phyloP scores from a whole-genome alignment of 495 filamentous ascomycete genomes.

The Podospora sp. region DNA sequence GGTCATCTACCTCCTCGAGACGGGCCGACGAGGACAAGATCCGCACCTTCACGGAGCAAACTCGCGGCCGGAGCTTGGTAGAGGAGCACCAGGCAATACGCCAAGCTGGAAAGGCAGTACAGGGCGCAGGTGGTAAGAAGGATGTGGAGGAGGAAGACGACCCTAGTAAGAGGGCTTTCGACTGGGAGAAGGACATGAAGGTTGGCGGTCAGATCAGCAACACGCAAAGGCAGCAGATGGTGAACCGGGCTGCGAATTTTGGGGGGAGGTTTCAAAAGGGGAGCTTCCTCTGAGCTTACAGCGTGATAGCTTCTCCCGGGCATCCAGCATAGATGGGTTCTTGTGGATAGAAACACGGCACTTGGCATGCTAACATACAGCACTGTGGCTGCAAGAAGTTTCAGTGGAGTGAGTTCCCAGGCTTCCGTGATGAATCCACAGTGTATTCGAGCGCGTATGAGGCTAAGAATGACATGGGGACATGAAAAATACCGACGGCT shows the following conservation, averaged over 20 bases:
- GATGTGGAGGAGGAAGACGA: conserved; percentile 81
- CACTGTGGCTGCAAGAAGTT: too few relatives aligned
- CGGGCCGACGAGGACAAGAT: conserved; percentile 44
- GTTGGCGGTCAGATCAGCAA: conserved; percentile 71
- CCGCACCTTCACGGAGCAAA: conserved; percentile 45
- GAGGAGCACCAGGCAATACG: conserved; percentile 57
- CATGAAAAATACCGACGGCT: too few relatives aligned
- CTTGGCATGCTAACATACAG: not conserved
- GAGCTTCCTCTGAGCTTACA: conserved; percentile 61
- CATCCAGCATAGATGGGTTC: too few relatives aligned
- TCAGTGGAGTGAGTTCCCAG: too few relatives aligned
- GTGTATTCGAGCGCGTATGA: too few relatives aligned
- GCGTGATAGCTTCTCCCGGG: too few relatives aligned
- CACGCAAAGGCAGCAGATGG: conserved; percentile 73
- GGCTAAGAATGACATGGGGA: too few relatives aligned
- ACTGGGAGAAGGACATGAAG: conserved; percentile 93
- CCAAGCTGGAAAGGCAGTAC: conserved; percentile 17
- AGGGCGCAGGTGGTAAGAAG: conserved; percentile 53
- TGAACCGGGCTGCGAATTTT: conserved; percentile 81
- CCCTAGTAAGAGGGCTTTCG: conserved; percentile 84
- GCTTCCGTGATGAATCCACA: too few relatives aligned
- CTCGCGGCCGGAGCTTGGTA: conserved; percentile 64
- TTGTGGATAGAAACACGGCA: not conserved
- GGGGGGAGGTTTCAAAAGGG: conserved; percentile 79
- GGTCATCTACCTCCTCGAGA: conserved; percentile 35